Percentiles rank a stretch among this genome's conserved stretches.
phyloP scores from a whole-genome alignment of 1,284 basidiomycete species.

The Pterulicium gracile region DNA sequence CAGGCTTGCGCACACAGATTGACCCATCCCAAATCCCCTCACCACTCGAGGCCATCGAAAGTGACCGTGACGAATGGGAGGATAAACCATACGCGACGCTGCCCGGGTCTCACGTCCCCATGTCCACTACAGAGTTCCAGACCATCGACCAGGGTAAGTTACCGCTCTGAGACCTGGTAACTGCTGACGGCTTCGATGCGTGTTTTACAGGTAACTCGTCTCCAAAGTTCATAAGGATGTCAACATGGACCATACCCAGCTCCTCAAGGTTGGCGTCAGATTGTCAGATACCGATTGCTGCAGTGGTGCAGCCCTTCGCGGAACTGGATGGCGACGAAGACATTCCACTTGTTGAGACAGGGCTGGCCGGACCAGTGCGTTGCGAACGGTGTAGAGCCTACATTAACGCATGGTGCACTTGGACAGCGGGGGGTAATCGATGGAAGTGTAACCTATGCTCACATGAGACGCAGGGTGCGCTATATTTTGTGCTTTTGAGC shows the following conservation, averaged over 20 bases:
- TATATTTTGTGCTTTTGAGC: no score
- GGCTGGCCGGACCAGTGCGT: constrained; percentile 68
- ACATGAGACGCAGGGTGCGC: constrained; percentile 72
- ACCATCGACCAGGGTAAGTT: constrained; percentile 85
- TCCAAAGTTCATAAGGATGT: constrained; percentile 82
- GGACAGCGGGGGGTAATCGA: constrained; percentile 74
- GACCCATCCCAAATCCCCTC: constrained; percentile 90
- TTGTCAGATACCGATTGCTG: constrained; percentile 77
- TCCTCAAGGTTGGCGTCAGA: constrained; percentile 75
- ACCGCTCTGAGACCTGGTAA: neutral
- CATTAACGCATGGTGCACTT: constrained; percentile 92
- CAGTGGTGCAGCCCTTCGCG: constrained; percentile 88
- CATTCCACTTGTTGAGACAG: constrained; percentile 68
- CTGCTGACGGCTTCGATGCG: constrained; percentile 5
- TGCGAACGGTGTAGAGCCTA: constrained; percentile 86
- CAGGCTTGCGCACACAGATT: constrained; percentile 75
- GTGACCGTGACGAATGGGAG: constrained; percentile 80
- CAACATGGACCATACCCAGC: constrained; percentile 81
- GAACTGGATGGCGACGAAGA: constrained; percentile 76
- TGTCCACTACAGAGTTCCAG: constrained; percentile 81
- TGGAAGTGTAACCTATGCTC: constrained; percentile 94
- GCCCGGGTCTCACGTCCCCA: constrained; percentile 69
- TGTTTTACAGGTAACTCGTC: constrained; percentile 51
- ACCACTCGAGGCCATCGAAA: constrained; percentile 75
- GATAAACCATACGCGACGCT: constrained; percentile 68